Percentiles rank a stretch among this genome's conserved stretches.
phyloP scores from a whole-genome alignment of 208 protist species.

The Trypanosoma avium region DNA sequence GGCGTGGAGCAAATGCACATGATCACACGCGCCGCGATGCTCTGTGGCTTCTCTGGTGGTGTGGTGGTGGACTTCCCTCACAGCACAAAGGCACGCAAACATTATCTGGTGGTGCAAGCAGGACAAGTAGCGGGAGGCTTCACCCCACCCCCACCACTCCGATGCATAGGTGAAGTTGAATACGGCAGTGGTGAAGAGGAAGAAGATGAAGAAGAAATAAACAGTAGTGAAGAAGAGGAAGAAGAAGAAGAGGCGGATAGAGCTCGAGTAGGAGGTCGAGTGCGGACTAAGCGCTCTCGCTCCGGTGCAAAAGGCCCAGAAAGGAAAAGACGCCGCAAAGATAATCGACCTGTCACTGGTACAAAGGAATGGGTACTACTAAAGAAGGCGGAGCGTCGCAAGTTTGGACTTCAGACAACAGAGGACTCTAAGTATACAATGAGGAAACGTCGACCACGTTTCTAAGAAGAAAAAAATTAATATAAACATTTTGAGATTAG shows the following conservation, averaged over 20 bases:
- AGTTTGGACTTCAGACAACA: constrained; percentile 89
- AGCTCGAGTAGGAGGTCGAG: constrained; percentile 21
- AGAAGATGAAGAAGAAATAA: constrained; percentile 30
- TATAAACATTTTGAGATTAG: not conserved
- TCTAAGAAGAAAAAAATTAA: constrained; percentile 37
- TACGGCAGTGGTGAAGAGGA: constrained; percentile 7
- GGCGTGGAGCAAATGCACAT: constrained; percentile 95
- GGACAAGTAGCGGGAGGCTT: constrained; percentile 79
- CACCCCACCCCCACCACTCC: constrained; percentile 47
- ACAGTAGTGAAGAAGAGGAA: constrained; percentile 27
- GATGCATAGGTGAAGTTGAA: too few species aligned
- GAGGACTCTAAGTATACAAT: constrained; percentile 97
- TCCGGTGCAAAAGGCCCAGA: constrained; percentile 22
- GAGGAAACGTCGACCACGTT: constrained; percentile 84
- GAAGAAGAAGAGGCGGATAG: constrained; percentile 32
- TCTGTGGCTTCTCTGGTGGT: constrained; percentile 97
- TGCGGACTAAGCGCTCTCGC: constrained; percentile 37
- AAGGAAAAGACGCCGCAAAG: constrained; percentile 51
- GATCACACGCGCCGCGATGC: constrained; percentile 96
- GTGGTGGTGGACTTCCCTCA: constrained; percentile 98
- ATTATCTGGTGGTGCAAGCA: constrained; percentile 92
- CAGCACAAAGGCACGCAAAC: constrained; percentile 97
- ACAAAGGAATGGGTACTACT: constrained; percentile 94
- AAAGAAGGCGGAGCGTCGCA: constrained; percentile 94
- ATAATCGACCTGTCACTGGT: constrained; percentile 75